Base-by-base conservation (phyloP, 2,329 filamentous ascomycete genomes). In the Apiospora hydei region DNA sequence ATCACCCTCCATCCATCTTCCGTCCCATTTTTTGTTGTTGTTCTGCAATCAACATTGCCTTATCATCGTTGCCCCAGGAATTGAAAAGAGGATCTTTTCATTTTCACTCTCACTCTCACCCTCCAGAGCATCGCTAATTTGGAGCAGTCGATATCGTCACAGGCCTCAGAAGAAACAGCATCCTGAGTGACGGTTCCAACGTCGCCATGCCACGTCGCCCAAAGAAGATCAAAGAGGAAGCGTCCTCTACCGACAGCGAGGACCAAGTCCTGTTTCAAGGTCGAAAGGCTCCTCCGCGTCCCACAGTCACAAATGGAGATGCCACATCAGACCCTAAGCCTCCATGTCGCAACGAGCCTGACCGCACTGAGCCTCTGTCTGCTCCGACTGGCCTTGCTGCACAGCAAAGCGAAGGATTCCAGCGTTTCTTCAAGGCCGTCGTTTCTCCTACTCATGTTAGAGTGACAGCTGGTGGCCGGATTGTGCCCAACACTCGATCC, bases 401-500 rank as follows among this genome's bases (percentile, higher is more conserved):
- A 38, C 90, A 92, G 78, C 87, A 88, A 75, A 86, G 86, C 46
- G 89, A 92, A 78, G 90, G 90, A n/a, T 92, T 92, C 75, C 88
- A 91, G 78, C 85, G 87, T 70, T 92, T 92, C 78, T 92, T 90
- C 82, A 90, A 90, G 78, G 89, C 90, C 14, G 90, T 92, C n/a
- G 86, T 89, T 5, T 92, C 90, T 46, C 90, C 90, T 10, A 90
- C 89, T 18, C 89, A 92, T 79, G 87, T 92, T 74, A 88, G 90
- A 21, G 90, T 92, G 69, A 92, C 90, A 26, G 90, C 90, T 72
- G 90, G 90, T 72, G 90, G 90, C 57, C 86, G 89, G 49, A 92
- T 92, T 76, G 90, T 92, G 1, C 90, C 90, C 68, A 92, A 92
- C 76, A 91, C 86, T 46, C 85, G 89, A 61, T 85, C 83, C 16